Percentiles rank a stretch among this genome's conserved stretches.
Evolutionary conservation across 805 yeast genomes (phyloP).

Genomic region (Yarrowia sp.): DNA sequence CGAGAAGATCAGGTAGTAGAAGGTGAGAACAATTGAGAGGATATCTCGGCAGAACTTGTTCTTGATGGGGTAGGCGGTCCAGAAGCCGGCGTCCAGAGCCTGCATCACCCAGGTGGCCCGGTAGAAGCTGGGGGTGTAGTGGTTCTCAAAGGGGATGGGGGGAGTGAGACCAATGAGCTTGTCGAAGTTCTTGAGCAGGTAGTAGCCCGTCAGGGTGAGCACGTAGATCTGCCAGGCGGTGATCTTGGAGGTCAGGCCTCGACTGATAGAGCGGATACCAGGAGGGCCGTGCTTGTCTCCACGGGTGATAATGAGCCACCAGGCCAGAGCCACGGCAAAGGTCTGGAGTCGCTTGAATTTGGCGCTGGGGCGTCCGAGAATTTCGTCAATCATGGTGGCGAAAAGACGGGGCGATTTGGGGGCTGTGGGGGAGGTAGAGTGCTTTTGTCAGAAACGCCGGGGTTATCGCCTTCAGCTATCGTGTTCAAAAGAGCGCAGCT

Average conservation of each 20-base stretch:
- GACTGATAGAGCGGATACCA: constrained; percentile 29
- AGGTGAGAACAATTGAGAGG: constrained; percentile 33
- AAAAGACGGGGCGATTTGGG: background rate
- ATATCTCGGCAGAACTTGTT: constrained; percentile 33
- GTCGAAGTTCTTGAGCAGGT: constrained; percentile 36
- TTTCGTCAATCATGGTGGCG: constrained; percentile 30
- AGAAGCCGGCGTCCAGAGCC: constrained; percentile 38
- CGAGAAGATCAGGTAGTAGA: constrained; percentile 35
- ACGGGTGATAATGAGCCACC: constrained; percentile 32
- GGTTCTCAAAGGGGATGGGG: constrained; percentile 34
- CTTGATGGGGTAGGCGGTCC: constrained; percentile 38
- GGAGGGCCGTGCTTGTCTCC: constrained; percentile 37
- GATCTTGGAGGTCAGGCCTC: constrained; percentile 29
- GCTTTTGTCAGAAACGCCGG: background rate
- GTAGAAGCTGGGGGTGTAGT: constrained; percentile 34
- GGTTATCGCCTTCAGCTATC: constrained; percentile 3
- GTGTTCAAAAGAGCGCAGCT: constrained; percentile 10
- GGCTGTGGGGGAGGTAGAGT: no score
- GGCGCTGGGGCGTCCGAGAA: constrained; percentile 36
- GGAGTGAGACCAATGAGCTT: constrained; percentile 34
- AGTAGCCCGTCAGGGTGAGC: constrained; percentile 35
- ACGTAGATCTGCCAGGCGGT: constrained; percentile 38
- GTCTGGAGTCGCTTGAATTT: constrained; percentile 35
- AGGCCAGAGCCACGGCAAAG: constrained; percentile 32
- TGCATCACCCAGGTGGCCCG: constrained; percentile 37